Percentiles rank a stretch among this genome's conserved stretches.
These are phyloP conservation scores for Dipodascopsis uninucleata DNA, from an alignment of 805 yeast genomes.

Conservation along the genomic window DNA sequence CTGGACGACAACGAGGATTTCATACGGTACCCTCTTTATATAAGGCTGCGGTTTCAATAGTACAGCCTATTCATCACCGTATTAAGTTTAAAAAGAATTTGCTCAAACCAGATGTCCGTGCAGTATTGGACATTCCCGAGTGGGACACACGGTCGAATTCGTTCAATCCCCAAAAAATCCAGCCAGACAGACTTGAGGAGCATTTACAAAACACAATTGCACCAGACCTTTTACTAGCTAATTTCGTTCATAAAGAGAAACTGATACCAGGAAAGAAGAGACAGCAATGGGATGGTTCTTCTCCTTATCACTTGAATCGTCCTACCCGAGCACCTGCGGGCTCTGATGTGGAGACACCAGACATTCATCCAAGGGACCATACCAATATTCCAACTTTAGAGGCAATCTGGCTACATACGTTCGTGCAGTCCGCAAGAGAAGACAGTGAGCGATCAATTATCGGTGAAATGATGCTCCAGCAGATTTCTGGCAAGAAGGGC, in stretches of 20 bases:
- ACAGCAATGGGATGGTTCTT: constrained; percentile 79
- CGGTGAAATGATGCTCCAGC: constrained; percentile 78
- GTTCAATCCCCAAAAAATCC: constrained; percentile 68
- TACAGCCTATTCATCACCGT: constrained; percentile 88
- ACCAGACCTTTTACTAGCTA: constrained; percentile 73
- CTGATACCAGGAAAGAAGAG: constrained; percentile 56
- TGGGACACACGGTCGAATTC: constrained; percentile 77
- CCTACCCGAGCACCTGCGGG: constrained; percentile 74
- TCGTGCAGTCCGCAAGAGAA: constrained; percentile 62
- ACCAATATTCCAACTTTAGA: constrained; percentile 68
- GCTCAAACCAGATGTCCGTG: constrained; percentile 68
- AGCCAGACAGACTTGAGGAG: constrained; percentile 73
- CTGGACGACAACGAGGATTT: constrained; percentile 1
- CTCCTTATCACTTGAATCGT: constrained; percentile 88
- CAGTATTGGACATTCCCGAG: constrained; percentile 59
- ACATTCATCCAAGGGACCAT: constrained; percentile 62
- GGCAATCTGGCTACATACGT: constrained; percentile 70
- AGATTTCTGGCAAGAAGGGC: constrained; percentile 90
- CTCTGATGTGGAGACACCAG: constrained; percentile 66
- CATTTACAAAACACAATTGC: constrained; percentile 71
- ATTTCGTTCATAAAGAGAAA: constrained; percentile 55
- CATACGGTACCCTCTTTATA: constrained; percentile 10
- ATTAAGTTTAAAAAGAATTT: constrained; percentile 70
- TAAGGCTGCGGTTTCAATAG: constrained; percentile 64
- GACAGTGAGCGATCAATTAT: constrained; percentile 70